Evolutionary conservation across 106 monocot species (phyloP), one percentile per base, ranked within the genome.

Genomic region (Apostasia ramifera): DNA sequence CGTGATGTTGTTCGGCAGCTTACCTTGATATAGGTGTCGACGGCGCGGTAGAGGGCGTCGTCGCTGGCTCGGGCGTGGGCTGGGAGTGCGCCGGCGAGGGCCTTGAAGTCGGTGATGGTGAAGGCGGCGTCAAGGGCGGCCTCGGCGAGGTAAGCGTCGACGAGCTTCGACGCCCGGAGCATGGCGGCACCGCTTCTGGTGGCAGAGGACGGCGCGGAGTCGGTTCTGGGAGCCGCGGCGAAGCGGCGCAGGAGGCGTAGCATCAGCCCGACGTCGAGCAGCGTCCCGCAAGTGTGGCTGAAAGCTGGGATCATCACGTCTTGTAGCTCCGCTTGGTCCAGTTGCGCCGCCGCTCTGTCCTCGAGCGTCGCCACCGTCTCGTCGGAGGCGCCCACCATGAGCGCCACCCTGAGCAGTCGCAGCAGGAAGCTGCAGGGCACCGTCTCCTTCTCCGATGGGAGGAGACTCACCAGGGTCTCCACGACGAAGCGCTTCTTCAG

Each of bases 281-380:
- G 66, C 7, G 89, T 90, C 59, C 82, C 78, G 45, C 82, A 80
- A 0, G 87, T 84, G 80, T 90, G 94, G 60, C 85, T 78, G 74
- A 90, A 94, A 39, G 84, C 84, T 50, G 94, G 94, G 51, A 94
- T 94, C 90, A 90, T 90, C 40, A 94, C 48, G 61, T 85, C 94
- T 66, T 66, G 55, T 8, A 94, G 76, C 40, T 80, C 59, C 2
- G 90, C 94, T 79, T 78, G 74, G 51, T 90, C 90, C 5, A 94
- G 82, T 74, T 77, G 84, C 69, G 69, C 49, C 47, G 80, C 84
- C 69, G 73, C 94, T 1, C 84, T 71, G 45, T 90, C 87, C 38
- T 66, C 77, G 47, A 87, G n/a, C 68, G 57, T 68, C 8, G 71
- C 73, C 6, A 71, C 41, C 7, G 57, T 58, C 12, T 3, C 12